These are phyloP conservation scores for Diplogelasinospora grovesii DNA, from an alignment of 495 filamentous ascomycete genomes.

Conservation along the genomic window DNA sequence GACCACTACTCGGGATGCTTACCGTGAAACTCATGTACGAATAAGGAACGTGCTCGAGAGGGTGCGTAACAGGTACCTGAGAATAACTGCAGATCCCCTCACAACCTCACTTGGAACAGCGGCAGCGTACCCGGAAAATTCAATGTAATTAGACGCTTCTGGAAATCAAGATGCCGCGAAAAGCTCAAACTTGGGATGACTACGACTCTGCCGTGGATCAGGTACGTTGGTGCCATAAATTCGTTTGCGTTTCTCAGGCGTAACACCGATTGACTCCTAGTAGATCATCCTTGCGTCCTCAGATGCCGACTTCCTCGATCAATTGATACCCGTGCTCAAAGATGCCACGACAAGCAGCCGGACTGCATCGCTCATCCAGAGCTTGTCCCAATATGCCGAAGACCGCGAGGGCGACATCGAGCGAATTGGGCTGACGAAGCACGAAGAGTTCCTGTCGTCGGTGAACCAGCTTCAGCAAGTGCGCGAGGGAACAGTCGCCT, in stretches of 20 bases:
- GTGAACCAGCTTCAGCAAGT: slow-evolving; percentile 89
- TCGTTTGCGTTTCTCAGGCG: neutral
- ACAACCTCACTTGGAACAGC: neutral
- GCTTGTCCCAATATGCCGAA: slow-evolving; percentile 70
- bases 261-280: neutral
- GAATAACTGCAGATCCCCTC: too few species aligned
- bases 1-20: too few species aligned
- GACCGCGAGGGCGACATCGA: slow-evolving; percentile 91
- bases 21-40: too few species aligned
- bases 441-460: slow-evolving; percentile 90
- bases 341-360: slow-evolving; percentile 76
- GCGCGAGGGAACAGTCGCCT: slow-evolving; percentile 74
- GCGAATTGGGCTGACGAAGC: slow-evolving; percentile 86
- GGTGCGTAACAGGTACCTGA: too few species aligned
- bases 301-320: slow-evolving; percentile 90
- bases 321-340: slow-evolving; percentile 85
- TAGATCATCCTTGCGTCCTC: slow-evolving; percentile 88
- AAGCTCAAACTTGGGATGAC: slow-evolving; percentile 45
- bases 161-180: slow-evolving; percentile 35
- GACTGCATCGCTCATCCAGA: slow-evolving; percentile 66
- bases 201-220: slow-evolving; percentile 48
- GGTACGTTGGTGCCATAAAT: slow-evolving; percentile 18
- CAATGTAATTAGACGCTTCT: slow-evolving; percentile 9
- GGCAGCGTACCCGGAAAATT: too few species aligned
- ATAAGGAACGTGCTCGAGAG: too few species aligned